Percentiles rank a stretch among this genome's conserved stretches.
phyloP scores from a whole-genome alignment of 257 asterid genomes.

The Solanum rostratum region DNA sequence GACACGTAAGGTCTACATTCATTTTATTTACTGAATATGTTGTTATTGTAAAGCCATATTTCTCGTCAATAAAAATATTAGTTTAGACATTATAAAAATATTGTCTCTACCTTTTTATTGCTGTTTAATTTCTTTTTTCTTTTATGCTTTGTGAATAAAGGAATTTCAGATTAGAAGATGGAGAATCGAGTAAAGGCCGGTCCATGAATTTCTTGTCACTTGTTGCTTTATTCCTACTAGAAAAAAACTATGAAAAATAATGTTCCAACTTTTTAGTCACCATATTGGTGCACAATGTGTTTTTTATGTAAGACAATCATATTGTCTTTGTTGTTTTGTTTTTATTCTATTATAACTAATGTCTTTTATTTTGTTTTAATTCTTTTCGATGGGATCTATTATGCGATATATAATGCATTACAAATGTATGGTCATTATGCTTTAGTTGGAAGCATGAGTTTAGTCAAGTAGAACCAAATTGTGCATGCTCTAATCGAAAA shows the following conservation, averaged over 20 bases:
- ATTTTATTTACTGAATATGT: too few relatives aligned
- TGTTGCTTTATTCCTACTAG: background rate
- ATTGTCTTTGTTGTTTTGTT: background rate
- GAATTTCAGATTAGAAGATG: background rate
- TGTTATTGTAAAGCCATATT: background rate
- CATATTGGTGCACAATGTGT: background rate
- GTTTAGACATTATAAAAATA: background rate
- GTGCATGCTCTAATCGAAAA: too few relatives aligned
- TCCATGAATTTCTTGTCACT: background rate
- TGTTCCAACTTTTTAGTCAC: background rate
- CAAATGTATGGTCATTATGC: too few relatives aligned
- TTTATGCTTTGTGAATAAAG: background rate
- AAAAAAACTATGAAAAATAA: background rate
- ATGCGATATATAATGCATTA: too few relatives aligned
- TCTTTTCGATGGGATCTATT: too few relatives aligned
- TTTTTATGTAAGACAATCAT: background rate
- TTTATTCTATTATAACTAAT: background rate
- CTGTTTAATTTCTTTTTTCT: background rate
- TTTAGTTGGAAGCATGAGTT: too few relatives aligned
- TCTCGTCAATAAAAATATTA: background rate
- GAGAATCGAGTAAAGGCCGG: background rate
- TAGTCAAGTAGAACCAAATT: too few relatives aligned
- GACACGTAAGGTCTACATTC: too few relatives aligned
- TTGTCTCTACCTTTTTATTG: background rate
- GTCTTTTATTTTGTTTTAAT: too few relatives aligned